Conservation (phyloP, 179 eudicot genomes). For the Camellia oleifera region DNA sequence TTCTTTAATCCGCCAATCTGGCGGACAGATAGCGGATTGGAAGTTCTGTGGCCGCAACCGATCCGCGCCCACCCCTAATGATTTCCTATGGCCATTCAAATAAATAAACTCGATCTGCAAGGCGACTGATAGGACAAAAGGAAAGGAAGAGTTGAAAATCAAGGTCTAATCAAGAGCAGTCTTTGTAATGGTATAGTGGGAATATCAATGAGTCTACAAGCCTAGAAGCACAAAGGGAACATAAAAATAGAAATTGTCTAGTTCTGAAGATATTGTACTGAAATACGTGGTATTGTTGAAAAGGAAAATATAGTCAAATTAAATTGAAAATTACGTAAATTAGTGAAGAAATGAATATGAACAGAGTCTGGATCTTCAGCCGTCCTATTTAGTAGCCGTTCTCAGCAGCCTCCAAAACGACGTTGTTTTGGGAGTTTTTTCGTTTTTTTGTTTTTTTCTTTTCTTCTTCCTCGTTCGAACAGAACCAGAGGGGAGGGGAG, state of each 20-base stretch:
- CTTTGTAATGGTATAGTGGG: neutral
- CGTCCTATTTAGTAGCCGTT: too few relatives aligned
- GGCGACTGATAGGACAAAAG: slow-evolving; percentile 1
- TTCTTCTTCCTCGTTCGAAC: too few relatives aligned
- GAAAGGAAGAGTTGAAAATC: neutral
- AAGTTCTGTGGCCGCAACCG: too few relatives aligned
- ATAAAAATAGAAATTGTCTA: neutral
- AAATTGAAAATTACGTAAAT: too few relatives aligned
- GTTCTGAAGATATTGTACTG: neutral
- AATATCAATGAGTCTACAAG: neutral
- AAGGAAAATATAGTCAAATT: too few relatives aligned
- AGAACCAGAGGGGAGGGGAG: too few relatives aligned
- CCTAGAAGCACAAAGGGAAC: neutral
- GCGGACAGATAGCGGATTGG: too few relatives aligned
- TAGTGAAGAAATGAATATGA: neutral
- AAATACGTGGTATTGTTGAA: neutral
- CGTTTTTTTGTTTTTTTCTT: too few relatives aligned
- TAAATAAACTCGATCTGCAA: neutral
- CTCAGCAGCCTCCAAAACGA: too few relatives aligned
- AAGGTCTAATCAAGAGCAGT: neutral
- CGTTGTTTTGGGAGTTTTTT: too few relatives aligned
- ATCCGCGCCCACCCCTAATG: too few relatives aligned
- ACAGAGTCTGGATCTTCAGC: neutral
- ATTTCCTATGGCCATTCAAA: slow-evolving; percentile 20
- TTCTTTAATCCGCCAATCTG: too few relatives aligned